Percentiles rank a stretch among this genome's conserved stretches.
These are phyloP conservation scores for Telopea speciosissima DNA, from an alignment of 177 flowering plant species.

Conservation along the genomic window DNA sequence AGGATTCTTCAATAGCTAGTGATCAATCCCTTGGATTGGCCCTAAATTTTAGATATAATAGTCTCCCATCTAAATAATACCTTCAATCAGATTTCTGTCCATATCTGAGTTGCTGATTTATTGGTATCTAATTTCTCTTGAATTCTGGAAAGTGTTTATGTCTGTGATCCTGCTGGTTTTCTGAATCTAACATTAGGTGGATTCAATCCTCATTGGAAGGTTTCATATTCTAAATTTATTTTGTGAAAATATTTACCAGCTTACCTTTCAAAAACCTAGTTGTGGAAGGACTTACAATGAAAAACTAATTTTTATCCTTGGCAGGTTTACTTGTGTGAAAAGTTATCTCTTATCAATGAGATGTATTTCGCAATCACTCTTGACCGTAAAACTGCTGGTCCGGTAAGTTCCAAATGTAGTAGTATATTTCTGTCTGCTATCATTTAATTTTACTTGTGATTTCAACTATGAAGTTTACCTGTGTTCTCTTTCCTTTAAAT, in stretches of 20 bases:
- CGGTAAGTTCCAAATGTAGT: slow-evolving; percentile 42
- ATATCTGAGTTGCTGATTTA: too few species aligned
- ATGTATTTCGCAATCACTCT: slow-evolving; percentile 80
- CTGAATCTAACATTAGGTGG: too few species aligned
- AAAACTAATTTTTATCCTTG: background rate
- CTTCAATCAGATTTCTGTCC: too few species aligned
- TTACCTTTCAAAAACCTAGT: background rate
- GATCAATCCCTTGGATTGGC: too few species aligned
- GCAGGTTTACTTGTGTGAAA: slow-evolving; percentile 72
- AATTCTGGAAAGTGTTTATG: too few species aligned
- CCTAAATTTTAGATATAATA: too few species aligned
- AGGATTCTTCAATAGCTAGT: too few species aligned
- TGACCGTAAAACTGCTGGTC: slow-evolving; percentile 73
- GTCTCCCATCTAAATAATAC: too few species aligned
- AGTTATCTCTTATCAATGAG: slow-evolving; percentile 67
- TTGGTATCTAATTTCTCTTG: too few species aligned
- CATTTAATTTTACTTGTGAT: too few species aligned
- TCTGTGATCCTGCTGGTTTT: too few species aligned
- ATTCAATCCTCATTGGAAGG: too few species aligned
- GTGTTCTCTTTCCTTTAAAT: background rate
- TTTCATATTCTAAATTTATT: background rate
- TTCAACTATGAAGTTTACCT: background rate
- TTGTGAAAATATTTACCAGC: background rate
- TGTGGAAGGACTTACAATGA: background rate
- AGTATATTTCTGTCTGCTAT: background rate